Evolutionary conservation across 2,329 filamentous ascomycete species (phyloP).

Genomic region (Pyrenophora seminiperda): DNA sequence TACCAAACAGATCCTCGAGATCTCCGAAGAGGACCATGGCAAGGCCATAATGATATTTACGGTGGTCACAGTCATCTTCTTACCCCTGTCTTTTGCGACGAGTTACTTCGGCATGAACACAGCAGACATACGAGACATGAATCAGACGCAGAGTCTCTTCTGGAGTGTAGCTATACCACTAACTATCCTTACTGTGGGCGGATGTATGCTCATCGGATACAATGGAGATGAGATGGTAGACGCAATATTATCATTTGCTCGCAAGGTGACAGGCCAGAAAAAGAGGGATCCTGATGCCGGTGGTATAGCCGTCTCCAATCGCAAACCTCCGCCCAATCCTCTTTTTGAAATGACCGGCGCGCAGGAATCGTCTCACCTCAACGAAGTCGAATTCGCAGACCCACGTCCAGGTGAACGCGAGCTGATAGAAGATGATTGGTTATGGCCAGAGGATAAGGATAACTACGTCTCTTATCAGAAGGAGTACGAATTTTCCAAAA

Average conservation of each 20-base stretch:
- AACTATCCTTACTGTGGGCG: slow-evolving; percentile 31
- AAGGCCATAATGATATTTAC: slow-evolving; percentile 54
- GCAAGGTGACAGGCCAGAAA: slow-evolving; percentile 27
- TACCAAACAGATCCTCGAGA: slow-evolving; percentile 43
- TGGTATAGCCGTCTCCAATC: slow-evolving; percentile 34
- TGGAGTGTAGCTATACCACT: slow-evolving; percentile 45
- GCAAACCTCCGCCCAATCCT: slow-evolving; percentile 24
- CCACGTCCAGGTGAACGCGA: slow-evolving; percentile 13
- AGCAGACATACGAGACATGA: slow-evolving; percentile 50
- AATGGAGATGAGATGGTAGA: slow-evolving; percentile 37
- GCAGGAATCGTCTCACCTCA: slow-evolving; percentile 19
- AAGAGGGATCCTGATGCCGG: slow-evolving; percentile 16
- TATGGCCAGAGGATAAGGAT: not conserved
- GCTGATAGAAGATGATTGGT: not conserved
- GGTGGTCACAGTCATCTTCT: slow-evolving; percentile 52
- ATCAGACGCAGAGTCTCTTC: slow-evolving; percentile 47
- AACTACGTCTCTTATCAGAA: not conserved
- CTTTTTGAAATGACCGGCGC: slow-evolving; percentile 13
- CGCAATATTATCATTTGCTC: slow-evolving; percentile 11
- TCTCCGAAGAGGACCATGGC: slow-evolving; percentile 48
- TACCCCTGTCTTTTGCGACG: slow-evolving; percentile 53
- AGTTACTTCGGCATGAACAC: slow-evolving; percentile 53
- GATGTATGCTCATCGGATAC: slow-evolving; percentile 36
- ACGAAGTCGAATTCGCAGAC: slow-evolving; percentile 33
- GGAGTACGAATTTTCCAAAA: no score